Evolutionary conservation across 495 filamentous ascomycete genomes (phyloP).

Genomic region (Bathelium albidoporum): DNA sequence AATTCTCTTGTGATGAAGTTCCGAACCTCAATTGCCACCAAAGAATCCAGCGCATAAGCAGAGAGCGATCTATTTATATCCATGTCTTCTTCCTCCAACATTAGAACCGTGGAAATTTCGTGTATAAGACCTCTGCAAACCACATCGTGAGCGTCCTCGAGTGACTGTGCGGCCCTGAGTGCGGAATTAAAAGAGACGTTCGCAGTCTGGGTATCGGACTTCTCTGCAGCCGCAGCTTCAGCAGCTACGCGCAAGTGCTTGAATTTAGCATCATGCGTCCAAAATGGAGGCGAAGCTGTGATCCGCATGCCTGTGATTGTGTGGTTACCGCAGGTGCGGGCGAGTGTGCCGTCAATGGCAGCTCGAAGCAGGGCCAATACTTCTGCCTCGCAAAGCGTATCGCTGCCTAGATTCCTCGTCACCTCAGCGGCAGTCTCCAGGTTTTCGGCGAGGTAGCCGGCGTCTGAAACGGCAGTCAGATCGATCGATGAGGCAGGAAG

Average conservation of each 20-base stretch:
- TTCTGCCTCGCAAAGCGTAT: conserved; percentile 31
- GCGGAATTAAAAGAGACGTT: conserved; percentile 8
- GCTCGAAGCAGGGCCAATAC: conserved; percentile 40
- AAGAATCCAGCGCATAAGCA: conserved; percentile 7
- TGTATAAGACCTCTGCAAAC: conserved; percentile 14
- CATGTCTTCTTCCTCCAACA: conserved; percentile 12
- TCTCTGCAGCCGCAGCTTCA: conserved; percentile 31
- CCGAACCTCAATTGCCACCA: conserved; percentile 16
- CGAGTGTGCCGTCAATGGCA: conserved; percentile 33
- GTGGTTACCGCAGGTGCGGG: conserved; percentile 36
- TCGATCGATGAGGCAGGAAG: conserved; percentile 7
- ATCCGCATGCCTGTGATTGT: conserved; percentile 44
- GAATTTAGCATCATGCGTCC: conserved; percentile 44
- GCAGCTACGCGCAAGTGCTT: conserved; percentile 39
- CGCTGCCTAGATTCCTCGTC: background rate
- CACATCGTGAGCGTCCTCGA: conserved; percentile 10
- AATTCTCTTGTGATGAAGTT: conserved; percentile 16
- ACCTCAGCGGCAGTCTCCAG: background rate
- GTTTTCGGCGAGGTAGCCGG: conserved; percentile 8
- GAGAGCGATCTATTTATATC: conserved; percentile 3
- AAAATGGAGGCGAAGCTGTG: conserved; percentile 33
- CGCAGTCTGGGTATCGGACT: background rate
- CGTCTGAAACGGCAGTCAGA: conserved; percentile 5
- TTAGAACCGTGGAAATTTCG: conserved; percentile 10
- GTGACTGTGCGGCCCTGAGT: conserved; percentile 8